These are phyloP conservation scores for Beta lomatogona DNA, from an alignment of 179 eudicot genomes.

Conservation along the genomic window DNA sequence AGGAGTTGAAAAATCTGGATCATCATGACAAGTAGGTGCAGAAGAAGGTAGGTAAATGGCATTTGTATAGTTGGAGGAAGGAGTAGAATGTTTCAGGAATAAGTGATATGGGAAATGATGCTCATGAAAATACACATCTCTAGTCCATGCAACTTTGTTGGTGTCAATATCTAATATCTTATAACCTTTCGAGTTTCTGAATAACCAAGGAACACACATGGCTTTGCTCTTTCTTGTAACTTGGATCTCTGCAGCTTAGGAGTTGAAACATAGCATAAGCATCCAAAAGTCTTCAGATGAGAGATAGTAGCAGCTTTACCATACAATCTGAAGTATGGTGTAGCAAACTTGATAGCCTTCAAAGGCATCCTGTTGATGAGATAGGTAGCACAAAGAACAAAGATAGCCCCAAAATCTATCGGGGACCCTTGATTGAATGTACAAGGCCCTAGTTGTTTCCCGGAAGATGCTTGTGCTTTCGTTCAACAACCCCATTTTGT, in stretches of 20 bases:
- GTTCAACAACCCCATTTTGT: no score
- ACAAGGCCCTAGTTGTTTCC: no score
- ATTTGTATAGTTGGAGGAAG: not conserved
- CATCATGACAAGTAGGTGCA: not conserved
- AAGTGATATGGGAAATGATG: not conserved
- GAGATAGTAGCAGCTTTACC: no score
- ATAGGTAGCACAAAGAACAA: not conserved
- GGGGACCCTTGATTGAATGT: no score
- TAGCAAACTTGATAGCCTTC: not conserved
- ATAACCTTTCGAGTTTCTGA: conserved; percentile 8
- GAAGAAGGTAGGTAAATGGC: not conserved
- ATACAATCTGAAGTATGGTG: not conserved
- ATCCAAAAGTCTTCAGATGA: not conserved
- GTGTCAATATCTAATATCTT: not conserved
- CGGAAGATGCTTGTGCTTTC: no score
- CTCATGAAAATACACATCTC: conserved; percentile 11
- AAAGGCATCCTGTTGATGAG: not conserved
- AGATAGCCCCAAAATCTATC: no score
- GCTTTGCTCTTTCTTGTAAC: not conserved
- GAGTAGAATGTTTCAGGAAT: not conserved
- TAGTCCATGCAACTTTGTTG: not conserved
- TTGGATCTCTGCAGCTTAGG: not conserved
- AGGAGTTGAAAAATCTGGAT: no score
- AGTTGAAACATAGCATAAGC: not conserved
- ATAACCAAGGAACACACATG: not conserved